Conservation (phyloP, 768 basidiomycete genomes). For the Russula griseocarnosa region DNA sequence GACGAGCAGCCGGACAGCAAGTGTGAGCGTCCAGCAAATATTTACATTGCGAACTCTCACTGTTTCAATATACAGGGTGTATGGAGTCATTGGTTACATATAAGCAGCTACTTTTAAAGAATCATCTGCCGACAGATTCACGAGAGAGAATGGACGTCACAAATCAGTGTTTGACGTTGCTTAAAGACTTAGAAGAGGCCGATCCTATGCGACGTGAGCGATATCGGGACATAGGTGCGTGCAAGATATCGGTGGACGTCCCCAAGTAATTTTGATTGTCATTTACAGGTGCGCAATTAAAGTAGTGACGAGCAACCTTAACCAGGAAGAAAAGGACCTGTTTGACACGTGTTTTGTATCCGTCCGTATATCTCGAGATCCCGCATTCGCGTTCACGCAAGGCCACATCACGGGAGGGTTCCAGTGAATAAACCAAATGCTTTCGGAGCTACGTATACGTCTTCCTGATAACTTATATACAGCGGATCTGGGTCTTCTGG, state of each 20-base stretch:
- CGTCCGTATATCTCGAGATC: neutral
- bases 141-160: slow-evolving; percentile 34
- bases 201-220: slow-evolving; percentile 64
- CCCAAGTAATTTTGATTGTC: neutral
- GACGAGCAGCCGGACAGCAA: slow-evolving; percentile 90
- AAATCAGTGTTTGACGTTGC: slow-evolving; percentile 48
- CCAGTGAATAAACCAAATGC: neutral
- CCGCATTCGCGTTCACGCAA: neutral
- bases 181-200: slow-evolving; percentile 52
- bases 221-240: slow-evolving; percentile 64
- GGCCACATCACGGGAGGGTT: neutral
- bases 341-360: neutral
- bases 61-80: slow-evolving; percentile 62
- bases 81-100: slow-evolving; percentile 90
- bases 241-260: neutral
- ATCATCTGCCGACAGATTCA: slow-evolving; percentile 40
- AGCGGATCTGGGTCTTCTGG: neutral
- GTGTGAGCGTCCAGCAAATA: slow-evolving; percentile 48
- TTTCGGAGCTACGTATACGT: neutral
- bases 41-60: neutral
- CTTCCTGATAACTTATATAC: neutral
- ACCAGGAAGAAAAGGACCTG: neutral
- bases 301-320: neutral
- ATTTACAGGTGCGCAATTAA: slow-evolving; percentile 3
- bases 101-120: slow-evolving; percentile 59